These are phyloP conservation scores for Linnemannia hyalina DNA, from an alignment of 192 early-diverging fungal species.

Conservation along the genomic window DNA sequence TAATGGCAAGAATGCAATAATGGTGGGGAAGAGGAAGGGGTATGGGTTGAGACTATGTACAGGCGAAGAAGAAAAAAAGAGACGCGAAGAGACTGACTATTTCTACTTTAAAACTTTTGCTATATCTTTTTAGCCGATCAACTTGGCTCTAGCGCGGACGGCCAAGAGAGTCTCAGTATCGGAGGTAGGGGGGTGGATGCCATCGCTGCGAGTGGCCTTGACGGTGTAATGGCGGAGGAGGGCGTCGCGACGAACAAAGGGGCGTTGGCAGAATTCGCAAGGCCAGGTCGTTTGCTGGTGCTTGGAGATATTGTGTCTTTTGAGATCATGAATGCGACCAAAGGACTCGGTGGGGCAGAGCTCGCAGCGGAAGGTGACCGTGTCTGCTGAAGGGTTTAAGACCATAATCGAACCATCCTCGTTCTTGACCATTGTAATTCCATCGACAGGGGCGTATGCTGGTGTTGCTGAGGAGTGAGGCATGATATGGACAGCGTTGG, in stretches of 20 bases:
- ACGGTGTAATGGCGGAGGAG: slow-evolving; percentile 42
- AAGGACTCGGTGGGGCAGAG: slow-evolving; percentile 32
- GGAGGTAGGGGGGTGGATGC: slow-evolving; percentile 22
- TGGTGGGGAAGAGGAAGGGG: neutral
- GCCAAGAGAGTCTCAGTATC: slow-evolving; percentile 34
- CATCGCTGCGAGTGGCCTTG: slow-evolving; percentile 29
- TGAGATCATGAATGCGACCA: slow-evolving; percentile 44
- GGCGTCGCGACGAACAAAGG: slow-evolving; percentile 39
- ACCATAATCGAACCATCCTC: slow-evolving; percentile 46
- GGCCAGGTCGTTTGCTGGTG: slow-evolving; percentile 32
- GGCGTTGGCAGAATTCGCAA: slow-evolving; percentile 35
- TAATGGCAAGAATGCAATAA: neutral
- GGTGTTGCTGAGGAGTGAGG: slow-evolving; percentile 10
- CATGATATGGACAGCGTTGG: neutral
- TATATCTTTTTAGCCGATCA: slow-evolving; percentile 19
- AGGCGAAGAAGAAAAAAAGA: neutral
- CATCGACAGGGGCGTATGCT: neutral
- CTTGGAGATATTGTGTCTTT: slow-evolving; percentile 40
- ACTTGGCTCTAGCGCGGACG: slow-evolving; percentile 36
- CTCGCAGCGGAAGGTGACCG: slow-evolving; percentile 36
- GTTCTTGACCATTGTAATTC: slow-evolving; percentile 30
- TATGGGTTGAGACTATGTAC: slow-evolving; percentile 4
- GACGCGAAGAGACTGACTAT: neutral
- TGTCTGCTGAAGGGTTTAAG: slow-evolving; percentile 18
- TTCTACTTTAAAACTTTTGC: slow-evolving; percentile 4